Base-by-base conservation (phyloP, 2,329 filamentous ascomycete species). In the Penicillium hesseltinei region DNA sequence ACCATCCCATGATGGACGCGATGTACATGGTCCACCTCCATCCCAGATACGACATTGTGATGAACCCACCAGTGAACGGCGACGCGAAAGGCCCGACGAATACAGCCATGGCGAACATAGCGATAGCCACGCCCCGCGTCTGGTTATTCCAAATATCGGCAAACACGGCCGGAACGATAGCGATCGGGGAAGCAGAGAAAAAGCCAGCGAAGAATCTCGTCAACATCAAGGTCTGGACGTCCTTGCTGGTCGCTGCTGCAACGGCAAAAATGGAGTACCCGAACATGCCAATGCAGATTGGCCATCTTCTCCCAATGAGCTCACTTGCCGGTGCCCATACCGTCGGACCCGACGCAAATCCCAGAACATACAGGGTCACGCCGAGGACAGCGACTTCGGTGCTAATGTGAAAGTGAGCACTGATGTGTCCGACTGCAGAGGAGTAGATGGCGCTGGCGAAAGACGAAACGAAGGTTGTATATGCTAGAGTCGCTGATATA, bases 381-480 rank as follows among this genome's bases (percentile, higher is more conserved):
- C 80, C 81, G 8, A 82, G 71, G 0, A 73, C 76, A 1, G 74
- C 68, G 3, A 80, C 74, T 58, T 81, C 74, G 0, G 58, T 66
- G n/a, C 75, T 74, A 17, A 82, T 75, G 13, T 77, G 59, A 60
- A 82, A 83, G 10, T 82, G 69, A 4, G 57, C 45, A 13, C 83
- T 81, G 8, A 91, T 79, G 7, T 76, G 65, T 4, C 59, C 59
- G 0, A 87, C 88, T 5, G 87, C 86, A 17, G 85, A 77, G 1
- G 88, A 89, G 76, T 90, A 91, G 66, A 91, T 86, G 71, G 84
- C 87, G 9, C 73, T 76, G 0, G 78, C 77, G 58, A 84, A 84
- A 0, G 82, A 79, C 0, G 78, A 74, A 1, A 75, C 71, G 39
- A 84, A 73, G 3, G 82, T 83, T 6, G 78, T 78, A 52, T 80